Conservation (phyloP, 202 grass and related monocot species). For the Zoysia matrella region DNA sequence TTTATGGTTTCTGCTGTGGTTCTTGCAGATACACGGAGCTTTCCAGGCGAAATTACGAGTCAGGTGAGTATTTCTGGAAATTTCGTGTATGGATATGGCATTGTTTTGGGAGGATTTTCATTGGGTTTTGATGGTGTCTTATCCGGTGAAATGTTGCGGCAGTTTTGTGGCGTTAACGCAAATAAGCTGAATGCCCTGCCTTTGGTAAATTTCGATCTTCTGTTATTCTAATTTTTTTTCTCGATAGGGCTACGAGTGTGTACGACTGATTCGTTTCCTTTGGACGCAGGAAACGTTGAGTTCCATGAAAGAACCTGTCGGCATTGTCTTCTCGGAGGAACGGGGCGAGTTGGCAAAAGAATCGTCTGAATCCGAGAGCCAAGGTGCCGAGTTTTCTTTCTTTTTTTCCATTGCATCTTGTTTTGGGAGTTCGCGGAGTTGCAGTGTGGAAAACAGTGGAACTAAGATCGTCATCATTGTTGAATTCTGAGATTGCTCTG, state of each 20-base stretch:
- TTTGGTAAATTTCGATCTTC: slow-evolving; percentile 26
- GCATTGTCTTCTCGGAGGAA: slow-evolving; percentile 41
- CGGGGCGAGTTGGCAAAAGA: slow-evolving; percentile 18
- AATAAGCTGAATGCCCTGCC: slow-evolving; percentile 48
- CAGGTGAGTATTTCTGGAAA: slow-evolving; percentile 14
- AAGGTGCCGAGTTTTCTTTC: slow-evolving; percentile 21
- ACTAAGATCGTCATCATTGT: not conserved
- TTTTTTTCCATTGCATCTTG: not conserved
- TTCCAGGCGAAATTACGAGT: slow-evolving; percentile 27
- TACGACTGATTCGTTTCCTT: not conserved
- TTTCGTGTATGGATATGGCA: not conserved
- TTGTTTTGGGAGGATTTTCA: not conserved
- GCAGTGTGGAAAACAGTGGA: not conserved
- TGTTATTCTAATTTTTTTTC: not conserved
- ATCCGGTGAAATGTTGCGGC: not conserved
- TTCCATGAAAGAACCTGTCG: slow-evolving; percentile 52
- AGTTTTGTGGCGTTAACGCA: slow-evolving; percentile 37
- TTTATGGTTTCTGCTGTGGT: not conserved
- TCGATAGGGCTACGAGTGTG: not conserved
- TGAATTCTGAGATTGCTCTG: slow-evolving; percentile 21
- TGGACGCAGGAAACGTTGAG: slow-evolving; percentile 41
- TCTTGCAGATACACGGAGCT: slow-evolving; percentile 22
- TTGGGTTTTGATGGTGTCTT: slow-evolving; percentile 33
- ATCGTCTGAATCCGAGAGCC: slow-evolving; percentile 18
- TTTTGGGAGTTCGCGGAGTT: not conserved